These are phyloP conservation scores for Cyclaneusma minus DNA, from an alignment of 2,329 filamentous ascomycete genomes.

Conservation along the genomic window DNA sequence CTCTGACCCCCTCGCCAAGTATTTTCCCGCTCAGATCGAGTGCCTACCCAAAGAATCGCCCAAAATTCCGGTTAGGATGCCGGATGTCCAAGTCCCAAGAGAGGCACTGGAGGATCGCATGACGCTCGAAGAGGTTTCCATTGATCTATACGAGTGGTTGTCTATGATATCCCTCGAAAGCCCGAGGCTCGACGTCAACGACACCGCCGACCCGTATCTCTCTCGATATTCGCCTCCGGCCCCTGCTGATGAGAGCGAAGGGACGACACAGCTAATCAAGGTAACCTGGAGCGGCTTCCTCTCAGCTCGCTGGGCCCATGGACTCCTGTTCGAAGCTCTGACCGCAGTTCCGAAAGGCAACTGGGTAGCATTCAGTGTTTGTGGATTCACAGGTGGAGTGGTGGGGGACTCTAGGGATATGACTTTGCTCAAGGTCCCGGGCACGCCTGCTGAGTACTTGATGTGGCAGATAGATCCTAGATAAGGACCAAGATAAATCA, in stretches of 20 bases:
- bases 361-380: conserved; percentile 41
- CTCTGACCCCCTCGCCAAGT: conserved; percentile 31
- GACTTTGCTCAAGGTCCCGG: conserved; percentile 35
- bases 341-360: conserved; percentile 27
- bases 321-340: conserved; percentile 27
- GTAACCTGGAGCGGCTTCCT: conserved; percentile 46
- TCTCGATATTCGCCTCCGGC: conserved; percentile 48
- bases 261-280: conserved; percentile 24
- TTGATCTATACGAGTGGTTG: conserved; percentile 60
- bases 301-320: conserved; percentile 33
- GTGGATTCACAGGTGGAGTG: conserved; percentile 31
- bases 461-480: conserved; percentile 39
- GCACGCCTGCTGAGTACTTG: conserved; percentile 35
- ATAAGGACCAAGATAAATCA: conserved; percentile 23
- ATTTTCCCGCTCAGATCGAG: conserved; percentile 28
- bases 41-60: conserved; percentile 16
- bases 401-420: conserved; percentile 31
- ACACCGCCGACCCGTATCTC: conserved; percentile 52
- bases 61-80: conserved; percentile 16
- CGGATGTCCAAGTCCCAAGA: conserved; percentile 14
- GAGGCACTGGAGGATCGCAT: conserved; percentile 22
- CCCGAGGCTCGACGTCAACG: conserved; percentile 39
- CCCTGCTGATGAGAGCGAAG: conserved; percentile 3
- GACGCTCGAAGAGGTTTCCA: conserved; percentile 45
- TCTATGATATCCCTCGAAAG: conserved; percentile 51